A percentile compares a stretch with the other conserved stretches of the same genome.
Evolutionary conservation across 129 eudicot genomes (phyloP).

Genomic region (Helichrysum umbraculigerum): DNA sequence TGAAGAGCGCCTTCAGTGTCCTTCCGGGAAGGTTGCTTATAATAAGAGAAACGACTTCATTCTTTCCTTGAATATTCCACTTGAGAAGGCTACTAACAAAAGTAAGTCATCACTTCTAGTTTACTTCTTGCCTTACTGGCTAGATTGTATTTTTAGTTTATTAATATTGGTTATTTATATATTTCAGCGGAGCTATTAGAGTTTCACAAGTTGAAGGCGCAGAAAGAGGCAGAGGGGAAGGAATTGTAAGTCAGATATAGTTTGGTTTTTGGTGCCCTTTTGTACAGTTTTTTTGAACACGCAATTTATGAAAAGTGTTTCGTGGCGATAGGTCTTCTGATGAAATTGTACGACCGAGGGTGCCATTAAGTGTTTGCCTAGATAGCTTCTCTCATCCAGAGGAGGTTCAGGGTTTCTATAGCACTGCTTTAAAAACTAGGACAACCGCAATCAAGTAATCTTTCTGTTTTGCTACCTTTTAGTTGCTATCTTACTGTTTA

Average conservation of each 20-base stretch:
- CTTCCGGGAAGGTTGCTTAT: conserved; percentile 94
- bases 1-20: conserved; percentile 89
- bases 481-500: not conserved
- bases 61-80: conserved; percentile 82
- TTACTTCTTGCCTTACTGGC: not conserved
- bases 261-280: conserved; percentile 16
- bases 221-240: conserved; percentile 56
- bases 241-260: conserved; percentile 54
- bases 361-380: conserved; percentile 75
- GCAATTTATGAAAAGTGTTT: not conserved
- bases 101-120: conserved; percentile 41
- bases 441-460: conserved; percentile 86
- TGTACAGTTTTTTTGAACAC: not conserved
- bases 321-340: conserved; percentile 51
- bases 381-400: conserved; percentile 72
- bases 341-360: conserved; percentile 95
- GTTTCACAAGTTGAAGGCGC: conserved; percentile 59
- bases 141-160: not conserved
- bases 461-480: conserved; percentile 6
- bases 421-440: conserved; percentile 77
- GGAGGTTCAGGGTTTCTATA: conserved; percentile 89
- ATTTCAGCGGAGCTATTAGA: conserved; percentile 73
- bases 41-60: conserved; percentile 77
- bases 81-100: conserved; percentile 79
- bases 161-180: conserved; percentile 6